Evolutionary conservation across 2,329 filamentous ascomycete genomes (phyloP), one percentile per base, ranked within the genome.

Genomic region (Anisogramma anomala): DNA sequence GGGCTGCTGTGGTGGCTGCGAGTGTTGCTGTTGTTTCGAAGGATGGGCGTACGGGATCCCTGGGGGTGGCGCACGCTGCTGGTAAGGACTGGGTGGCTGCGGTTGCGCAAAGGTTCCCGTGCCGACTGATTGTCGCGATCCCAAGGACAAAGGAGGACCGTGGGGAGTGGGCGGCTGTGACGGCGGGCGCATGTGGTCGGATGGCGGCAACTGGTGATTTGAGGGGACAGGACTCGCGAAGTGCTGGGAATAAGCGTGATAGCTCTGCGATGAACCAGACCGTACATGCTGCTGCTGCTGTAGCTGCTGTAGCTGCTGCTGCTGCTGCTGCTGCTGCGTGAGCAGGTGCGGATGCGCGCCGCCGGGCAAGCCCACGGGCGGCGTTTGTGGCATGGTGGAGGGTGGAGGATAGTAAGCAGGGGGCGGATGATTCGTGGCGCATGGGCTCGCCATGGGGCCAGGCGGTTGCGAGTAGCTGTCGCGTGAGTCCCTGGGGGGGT

Each of bases 11-110:
- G 14, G 38, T 17, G 36, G 39, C 23, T 41, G 42, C 18, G 25
- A 26, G 8, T 41, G 38, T 30, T 53, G 48, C 22, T 57, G 50
- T 28, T 55, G 54, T 23, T 53, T 53, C 33, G 55, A 60, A 55
- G 47, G 63, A 55, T 49, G 31, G 11, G 41, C 60, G 57, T 49
- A 62, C 56, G 53, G 46, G 22, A 53, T 55, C 19, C 54, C 45
- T 6, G 55, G 53, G 18, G 64, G 53, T 13, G 42, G 32, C 28
- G 62, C 52, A 41, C 71, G 63, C 50, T 75, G 72, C 53, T 75
- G 71, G 54, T 75, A 77, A n/a, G 75, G 73, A 52, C 75, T 79
- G 13, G 69, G 59, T 28, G 74, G 72, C 48, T 72, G 74, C 27
- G 74, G 72, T 49, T 72, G 74, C 46, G 60, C 58, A 58, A 66